A percentile compares a stretch with the other conserved stretches of the same genome.
Evolutionary conservation across 2,329 filamentous ascomycete species (phyloP).

Genomic region (Curvularia sp.): DNA sequence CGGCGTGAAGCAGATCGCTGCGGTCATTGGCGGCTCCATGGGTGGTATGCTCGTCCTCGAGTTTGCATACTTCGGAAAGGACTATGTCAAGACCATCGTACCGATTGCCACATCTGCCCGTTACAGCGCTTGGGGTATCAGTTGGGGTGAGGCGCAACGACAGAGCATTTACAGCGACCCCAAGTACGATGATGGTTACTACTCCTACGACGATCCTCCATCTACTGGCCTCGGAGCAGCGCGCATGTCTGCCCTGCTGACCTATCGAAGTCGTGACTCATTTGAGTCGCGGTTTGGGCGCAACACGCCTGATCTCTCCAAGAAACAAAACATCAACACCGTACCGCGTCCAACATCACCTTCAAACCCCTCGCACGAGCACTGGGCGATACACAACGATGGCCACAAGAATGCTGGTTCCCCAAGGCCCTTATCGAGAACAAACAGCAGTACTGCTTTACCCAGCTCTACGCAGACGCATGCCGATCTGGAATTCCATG

Average conservation of each 20-base stretch:
- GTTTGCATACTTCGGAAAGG: conserved; percentile 88
- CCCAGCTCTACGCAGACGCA: conserved; percentile 28
- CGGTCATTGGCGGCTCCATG: conserved; percentile 83
- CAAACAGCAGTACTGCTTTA: conserved; percentile 42
- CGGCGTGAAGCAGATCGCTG: conserved; percentile 77
- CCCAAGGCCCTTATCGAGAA: conserved; percentile 49
- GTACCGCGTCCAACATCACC: conserved; percentile 58
- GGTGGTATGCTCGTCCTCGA: conserved; percentile 91
- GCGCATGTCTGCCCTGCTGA: conserved; percentile 94
- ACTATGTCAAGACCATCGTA: conserved; percentile 81
- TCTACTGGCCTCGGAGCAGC: conserved; percentile 87
- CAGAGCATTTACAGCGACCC: conserved; percentile 98
- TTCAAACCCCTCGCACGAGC: conserved; percentile 50
- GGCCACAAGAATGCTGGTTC: conserved; percentile 58
- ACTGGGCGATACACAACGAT: conserved; percentile 62
- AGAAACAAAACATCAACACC: conserved; percentile 81
- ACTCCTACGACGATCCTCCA: conserved; percentile 84
- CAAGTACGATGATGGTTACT: conserved; percentile 98
- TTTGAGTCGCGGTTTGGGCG: conserved; percentile 95
- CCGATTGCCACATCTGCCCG: conserved; percentile 84
- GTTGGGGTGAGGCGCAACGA: conserved; percentile 86
- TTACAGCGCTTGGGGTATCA: conserved; percentile 89
- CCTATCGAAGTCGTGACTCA: conserved; percentile 94
- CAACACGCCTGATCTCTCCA: conserved; percentile 86
- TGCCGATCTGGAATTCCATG: conserved; percentile 58